These are phyloP conservation scores for Laguncularia racemosa DNA, from an alignment of 345 rosid genomes.

Conservation along the genomic window DNA sequence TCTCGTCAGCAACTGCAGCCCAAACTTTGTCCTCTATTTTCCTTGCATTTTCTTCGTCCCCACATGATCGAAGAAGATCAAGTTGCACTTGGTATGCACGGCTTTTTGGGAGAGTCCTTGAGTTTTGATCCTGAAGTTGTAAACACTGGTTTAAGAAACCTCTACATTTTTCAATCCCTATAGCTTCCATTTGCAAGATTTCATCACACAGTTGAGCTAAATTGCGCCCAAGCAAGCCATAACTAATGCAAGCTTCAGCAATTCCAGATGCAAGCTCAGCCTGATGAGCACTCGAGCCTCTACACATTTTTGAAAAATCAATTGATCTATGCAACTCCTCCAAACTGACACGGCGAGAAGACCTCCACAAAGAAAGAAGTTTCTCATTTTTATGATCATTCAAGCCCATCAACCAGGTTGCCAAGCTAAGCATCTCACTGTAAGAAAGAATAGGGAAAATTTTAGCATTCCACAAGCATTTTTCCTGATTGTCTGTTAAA, in stretches of 20 bases:
- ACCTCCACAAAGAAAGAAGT: conserved; percentile 62
- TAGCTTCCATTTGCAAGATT: conserved; percentile 61
- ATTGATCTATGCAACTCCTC: conserved; percentile 94
- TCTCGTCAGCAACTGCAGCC: conserved; percentile 95
- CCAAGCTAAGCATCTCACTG: conserved; percentile 65
- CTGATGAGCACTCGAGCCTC: conserved; percentile 79
- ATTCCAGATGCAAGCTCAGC: conserved; percentile 95
- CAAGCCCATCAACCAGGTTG: conserved; percentile 93
- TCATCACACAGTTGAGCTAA: conserved; percentile 78
- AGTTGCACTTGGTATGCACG: conserved; percentile 88
- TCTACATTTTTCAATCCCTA: conserved; percentile 62
- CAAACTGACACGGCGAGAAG: conserved; percentile 74
- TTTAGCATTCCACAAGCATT: conserved; percentile 93
- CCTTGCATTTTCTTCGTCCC: conserved; percentile 48
- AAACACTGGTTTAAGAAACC: conserved; percentile 62
- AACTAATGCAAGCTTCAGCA: conserved; percentile 77
- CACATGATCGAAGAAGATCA: conserved; percentile 83
- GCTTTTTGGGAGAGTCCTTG: conserved; percentile 80
- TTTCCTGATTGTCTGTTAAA: conserved; percentile 40
- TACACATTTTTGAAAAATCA: conserved; percentile 79
- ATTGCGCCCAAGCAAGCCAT: conserved; percentile 87
- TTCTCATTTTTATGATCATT: conserved; percentile 28
- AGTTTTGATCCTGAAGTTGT: conserved; percentile 66
- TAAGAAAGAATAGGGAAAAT: conserved; percentile 69
- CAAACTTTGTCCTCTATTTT: conserved; percentile 67